phyloP scores from a whole-genome alignment of 2,329 filamentous ascomycete species.

The Pyricularia sp. region DNA sequence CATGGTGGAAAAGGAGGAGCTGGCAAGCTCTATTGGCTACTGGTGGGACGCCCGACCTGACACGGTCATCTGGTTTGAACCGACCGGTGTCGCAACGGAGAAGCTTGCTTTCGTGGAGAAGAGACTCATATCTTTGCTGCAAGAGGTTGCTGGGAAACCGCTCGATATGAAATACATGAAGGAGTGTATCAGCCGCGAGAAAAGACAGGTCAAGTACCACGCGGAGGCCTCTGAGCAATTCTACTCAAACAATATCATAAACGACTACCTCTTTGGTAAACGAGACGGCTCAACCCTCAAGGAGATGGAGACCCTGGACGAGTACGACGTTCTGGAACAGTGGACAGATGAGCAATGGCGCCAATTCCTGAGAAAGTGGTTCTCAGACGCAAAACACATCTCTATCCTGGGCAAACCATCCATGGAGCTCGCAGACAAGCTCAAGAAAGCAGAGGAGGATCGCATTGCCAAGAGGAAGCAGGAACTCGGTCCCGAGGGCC shows the following conservation, averaged over 20 bases:
- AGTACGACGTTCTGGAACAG: conserved; percentile 60
- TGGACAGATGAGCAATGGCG: conserved; percentile 87
- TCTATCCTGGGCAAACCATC: conserved; percentile 87
- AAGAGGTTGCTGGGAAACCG: conserved; percentile 68
- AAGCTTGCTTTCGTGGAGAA: conserved; percentile 78
- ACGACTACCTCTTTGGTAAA: conserved; percentile 83
- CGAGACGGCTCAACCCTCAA: conserved; percentile 70
- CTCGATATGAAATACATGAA: conserved; percentile 85
- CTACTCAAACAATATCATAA: conserved; percentile 79
- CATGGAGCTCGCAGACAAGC: conserved; percentile 63
- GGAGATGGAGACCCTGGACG: conserved; percentile 44
- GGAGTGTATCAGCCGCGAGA: conserved; percentile 77
- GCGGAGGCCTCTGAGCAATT: conserved; percentile 75
- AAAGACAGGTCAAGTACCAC: conserved; percentile 71
- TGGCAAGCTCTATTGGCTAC: conserved; percentile 78
- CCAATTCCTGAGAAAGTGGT: conserved; percentile 71
- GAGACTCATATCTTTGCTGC: conserved; percentile 73
- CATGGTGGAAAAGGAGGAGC: conserved; percentile 85
- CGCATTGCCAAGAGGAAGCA: conserved; percentile 72
- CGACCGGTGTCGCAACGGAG: conserved; percentile 79
- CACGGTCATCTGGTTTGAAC: conserved; percentile 74
- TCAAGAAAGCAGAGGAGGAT: conserved; percentile 72
- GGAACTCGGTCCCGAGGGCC: conserved; percentile 70
- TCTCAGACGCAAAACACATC: conserved; percentile 76
- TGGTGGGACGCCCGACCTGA: conserved; percentile 72